Evolutionary conservation across 2,329 filamentous ascomycete species (phyloP), one percentile per base, ranked within the genome.

Genomic region (Xylariales sp.): DNA sequence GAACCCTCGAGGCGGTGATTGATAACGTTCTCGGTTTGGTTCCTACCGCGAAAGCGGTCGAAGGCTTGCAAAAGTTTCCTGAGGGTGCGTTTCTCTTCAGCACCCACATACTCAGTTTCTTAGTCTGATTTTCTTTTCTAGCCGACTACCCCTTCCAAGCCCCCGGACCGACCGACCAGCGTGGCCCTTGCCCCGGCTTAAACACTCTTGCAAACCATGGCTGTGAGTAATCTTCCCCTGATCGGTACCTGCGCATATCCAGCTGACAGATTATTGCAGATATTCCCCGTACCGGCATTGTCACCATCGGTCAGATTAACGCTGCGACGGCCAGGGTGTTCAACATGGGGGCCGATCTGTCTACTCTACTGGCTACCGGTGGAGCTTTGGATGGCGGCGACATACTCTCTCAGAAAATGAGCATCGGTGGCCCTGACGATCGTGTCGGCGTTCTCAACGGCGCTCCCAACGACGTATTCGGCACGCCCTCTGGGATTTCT

Each of bases 121-220:
- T 8, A 35, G 12, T 8, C 10, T 22, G 20, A 25, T 15, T 28
- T 5, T 18, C 9, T n/a, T 3, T 5, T 9, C 12, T 21, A 46
- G 27, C 10, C 14, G 38, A 40, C 7, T 14, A 40, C 21, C 38
- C 38, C 9, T 40, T 40, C 16, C 18, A 40, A 25, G 28, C 38
- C 14, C 38, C 38, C n/a, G 38, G 38, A 4, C 11, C 27, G n/a
- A 40, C 38, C 18, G 54, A 58, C 40, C 49, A 51, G 37, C 52
- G 54, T 22, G 55, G 55, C 12, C 54, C 52, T 27, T 58, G 55
- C 18, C 54, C 56, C 4, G 51, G 54, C 31, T 43, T 59, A 29
- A 59, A 59, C 21, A 53, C 57, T 5, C 38, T 59, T 24, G 52
- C 56, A 3, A 59, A 59, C 42, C 56, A 59, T 41, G 46, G 47